A percentile compares a stretch with the other conserved stretches of the same genome.
phyloP scores from a whole-genome alignment of 2,329 filamentous ascomycete species.

The Pseudogymnoascus sp. region DNA sequence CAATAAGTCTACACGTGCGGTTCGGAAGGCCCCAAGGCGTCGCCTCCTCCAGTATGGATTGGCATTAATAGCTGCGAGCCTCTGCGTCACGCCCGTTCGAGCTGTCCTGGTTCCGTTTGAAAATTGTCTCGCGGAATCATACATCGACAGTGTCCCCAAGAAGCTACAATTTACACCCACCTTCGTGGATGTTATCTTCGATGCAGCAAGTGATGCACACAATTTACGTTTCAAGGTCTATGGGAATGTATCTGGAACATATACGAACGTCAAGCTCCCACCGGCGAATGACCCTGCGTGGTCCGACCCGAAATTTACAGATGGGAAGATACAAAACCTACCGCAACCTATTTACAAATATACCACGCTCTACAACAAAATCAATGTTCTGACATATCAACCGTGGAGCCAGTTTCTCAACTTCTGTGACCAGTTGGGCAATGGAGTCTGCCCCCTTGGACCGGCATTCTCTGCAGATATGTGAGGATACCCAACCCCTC shows the following conservation, averaged over 20 bases:
- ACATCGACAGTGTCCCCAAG: slow-evolving; percentile 46
- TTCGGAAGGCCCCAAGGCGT: neutral
- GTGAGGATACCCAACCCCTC: slow-evolving; percentile 28
- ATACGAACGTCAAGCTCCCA: slow-evolving; percentile 49
- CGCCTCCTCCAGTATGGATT: neutral
- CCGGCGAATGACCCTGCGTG: slow-evolving; percentile 49
- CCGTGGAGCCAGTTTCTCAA: slow-evolving; percentile 47
- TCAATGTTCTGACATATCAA: slow-evolving; percentile 70
- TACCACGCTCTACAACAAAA: slow-evolving; percentile 63
- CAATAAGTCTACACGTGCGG: neutral
- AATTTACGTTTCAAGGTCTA: slow-evolving; percentile 71
- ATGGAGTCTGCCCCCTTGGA: slow-evolving; percentile 61
- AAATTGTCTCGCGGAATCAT: slow-evolving; percentile 67
- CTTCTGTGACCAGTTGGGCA: slow-evolving; percentile 61
- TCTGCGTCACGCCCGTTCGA: slow-evolving; percentile 33
- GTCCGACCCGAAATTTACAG: slow-evolving; percentile 48
- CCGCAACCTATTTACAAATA: slow-evolving; percentile 41
- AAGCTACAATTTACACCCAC: slow-evolving; percentile 73
- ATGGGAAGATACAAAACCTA: slow-evolving; percentile 67
- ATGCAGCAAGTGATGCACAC: slow-evolving; percentile 49
- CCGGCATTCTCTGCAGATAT: slow-evolving; percentile 58
- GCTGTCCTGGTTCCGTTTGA: slow-evolving; percentile 68
- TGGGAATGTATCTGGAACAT: slow-evolving; percentile 79
- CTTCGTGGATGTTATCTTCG: slow-evolving; percentile 66
- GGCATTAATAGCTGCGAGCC: slow-evolving; percentile 17